Evolutionary conservation across 768 basidiomycete species (phyloP).

Genomic region (Mycena latifolia): DNA sequence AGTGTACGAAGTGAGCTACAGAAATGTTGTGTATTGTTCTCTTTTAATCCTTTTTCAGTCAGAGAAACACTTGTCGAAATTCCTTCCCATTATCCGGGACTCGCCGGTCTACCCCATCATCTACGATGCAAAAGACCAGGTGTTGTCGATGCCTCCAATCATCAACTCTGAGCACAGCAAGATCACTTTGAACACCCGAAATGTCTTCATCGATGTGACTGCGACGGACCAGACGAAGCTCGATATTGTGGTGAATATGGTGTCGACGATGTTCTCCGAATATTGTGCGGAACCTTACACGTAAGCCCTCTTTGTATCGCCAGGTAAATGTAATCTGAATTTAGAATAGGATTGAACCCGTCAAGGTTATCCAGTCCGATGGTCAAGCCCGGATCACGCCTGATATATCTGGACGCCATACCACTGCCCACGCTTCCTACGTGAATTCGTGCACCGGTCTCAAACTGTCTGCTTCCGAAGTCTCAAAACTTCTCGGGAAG

Average conservation of each 20-base stretch:
- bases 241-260: constrained; percentile 94
- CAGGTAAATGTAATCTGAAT: constrained; percentile 2
- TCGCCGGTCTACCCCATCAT: constrained; percentile 98
- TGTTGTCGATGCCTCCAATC: constrained; percentile 98
- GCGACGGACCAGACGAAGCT: constrained; percentile 98
- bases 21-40: not conserved
- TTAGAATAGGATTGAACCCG: constrained; percentile 86
- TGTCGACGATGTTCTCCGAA: constrained; percentile 98
- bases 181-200: constrained; percentile 92
- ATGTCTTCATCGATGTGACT: constrained; percentile 97
- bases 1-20: constrained; percentile 82
- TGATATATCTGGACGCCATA: constrained; percentile 78
- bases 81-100: constrained; percentile 93
- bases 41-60: constrained; percentile 61
- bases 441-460: constrained; percentile 97
- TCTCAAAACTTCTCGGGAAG: constrained; percentile 78
- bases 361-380: constrained; percentile 84
- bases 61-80: constrained; percentile 91
- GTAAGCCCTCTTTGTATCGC: constrained; percentile 62
- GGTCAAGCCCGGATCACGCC: constrained; percentile 84
- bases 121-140: constrained; percentile 89
- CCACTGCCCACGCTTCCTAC: constrained; percentile 86
- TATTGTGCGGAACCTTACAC: constrained; percentile 93
- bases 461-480: constrained; percentile 71
- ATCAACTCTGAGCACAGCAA: constrained; percentile 98